These are phyloP conservation scores for Diaporthe nobilis DNA, from an alignment of 2,329 filamentous ascomycete species.

Conservation along the genomic window DNA sequence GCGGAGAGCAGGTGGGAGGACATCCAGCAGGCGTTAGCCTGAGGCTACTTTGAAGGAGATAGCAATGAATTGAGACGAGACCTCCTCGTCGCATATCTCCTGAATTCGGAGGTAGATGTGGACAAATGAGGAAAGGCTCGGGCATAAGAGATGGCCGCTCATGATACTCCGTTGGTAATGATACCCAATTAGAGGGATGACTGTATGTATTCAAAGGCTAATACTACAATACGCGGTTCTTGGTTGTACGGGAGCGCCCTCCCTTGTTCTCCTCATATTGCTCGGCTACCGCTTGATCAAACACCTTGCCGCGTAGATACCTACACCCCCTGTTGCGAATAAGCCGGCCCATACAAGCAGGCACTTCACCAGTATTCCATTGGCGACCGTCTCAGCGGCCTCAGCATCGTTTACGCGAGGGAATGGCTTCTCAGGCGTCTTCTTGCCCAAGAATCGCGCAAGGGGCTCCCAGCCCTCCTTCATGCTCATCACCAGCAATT, in stretches of 20 bases:
- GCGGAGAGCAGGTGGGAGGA: conserved; percentile 77
- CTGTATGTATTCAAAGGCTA: background rate
- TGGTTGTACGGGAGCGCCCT: no score
- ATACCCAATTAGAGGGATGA: conserved; percentile 30
- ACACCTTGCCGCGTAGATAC: background rate
- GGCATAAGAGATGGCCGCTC: background rate
- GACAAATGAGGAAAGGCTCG: background rate
- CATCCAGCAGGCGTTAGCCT: conserved; percentile 58
- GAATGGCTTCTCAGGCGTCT: conserved; percentile 14
- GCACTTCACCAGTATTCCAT: background rate
- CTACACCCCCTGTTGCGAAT: background rate
- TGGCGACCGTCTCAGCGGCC: conserved; percentile 3
- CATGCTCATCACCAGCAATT: conserved; percentile 31
- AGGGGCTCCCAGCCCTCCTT: conserved; percentile 31
- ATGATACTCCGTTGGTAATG: conserved; percentile 14
- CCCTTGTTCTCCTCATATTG: background rate
- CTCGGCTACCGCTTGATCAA: background rate
- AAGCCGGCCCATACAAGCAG: background rate
- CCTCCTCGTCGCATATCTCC: background rate
- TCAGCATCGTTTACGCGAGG: conserved; percentile 17
- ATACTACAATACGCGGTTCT: no score
- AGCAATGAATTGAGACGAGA: background rate
- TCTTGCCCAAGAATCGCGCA: conserved; percentile 17
- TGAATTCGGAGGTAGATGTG: background rate
- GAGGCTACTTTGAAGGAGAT: conserved; percentile 47